Conservation (phyloP, 768 basidiomycete species). For the Clavulina sp. region DNA sequence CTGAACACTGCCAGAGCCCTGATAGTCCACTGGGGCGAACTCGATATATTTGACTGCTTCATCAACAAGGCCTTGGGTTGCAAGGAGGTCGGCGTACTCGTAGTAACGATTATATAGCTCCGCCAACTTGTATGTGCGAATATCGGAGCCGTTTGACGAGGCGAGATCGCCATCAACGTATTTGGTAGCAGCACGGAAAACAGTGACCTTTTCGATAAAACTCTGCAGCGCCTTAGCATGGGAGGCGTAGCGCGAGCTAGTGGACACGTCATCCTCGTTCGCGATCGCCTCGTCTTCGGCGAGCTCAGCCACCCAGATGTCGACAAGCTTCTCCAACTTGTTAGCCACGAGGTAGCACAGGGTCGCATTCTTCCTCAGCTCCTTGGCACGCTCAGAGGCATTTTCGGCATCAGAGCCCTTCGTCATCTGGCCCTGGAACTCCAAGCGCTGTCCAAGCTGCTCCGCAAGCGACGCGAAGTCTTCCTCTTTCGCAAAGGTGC, state of each 20-base stretch:
- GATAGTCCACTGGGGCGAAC: constrained; percentile 64
- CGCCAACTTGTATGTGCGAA: constrained; percentile 64
- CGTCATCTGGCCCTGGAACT: constrained; percentile 57
- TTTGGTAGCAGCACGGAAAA: constrained; percentile 74
- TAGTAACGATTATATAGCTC: constrained; percentile 82
- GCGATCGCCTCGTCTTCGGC: constrained; percentile 58
- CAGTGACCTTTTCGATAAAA: constrained; percentile 90
- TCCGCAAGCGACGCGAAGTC: constrained; percentile 82
- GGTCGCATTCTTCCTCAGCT: constrained; percentile 72
- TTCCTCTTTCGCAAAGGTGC: constrained; percentile 74
- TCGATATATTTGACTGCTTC: constrained; percentile 67
- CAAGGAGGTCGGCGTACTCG: constrained; percentile 88
- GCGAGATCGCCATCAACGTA: constrained; percentile 61
- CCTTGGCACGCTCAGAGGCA: constrained; percentile 25
- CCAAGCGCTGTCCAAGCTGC: constrained; percentile 78
- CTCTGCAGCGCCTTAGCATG: constrained; percentile 78
- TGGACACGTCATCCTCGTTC: constrained; percentile 20
- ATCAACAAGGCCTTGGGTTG: constrained; percentile 73
- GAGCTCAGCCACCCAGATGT: constrained; percentile 85
- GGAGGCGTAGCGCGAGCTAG: constrained; percentile 45
- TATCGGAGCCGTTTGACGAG: constrained; percentile 23
- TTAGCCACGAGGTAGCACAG: constrained; percentile 87
- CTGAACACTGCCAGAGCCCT: constrained; percentile 28
- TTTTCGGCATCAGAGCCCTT: constrained; percentile 33
- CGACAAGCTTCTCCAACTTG: constrained; percentile 68